A percentile compares a stretch with the other conserved stretches of the same genome.
Conservation (phyloP, 805 yeast species). For the Kodamaea neixiangensis region DNA sequence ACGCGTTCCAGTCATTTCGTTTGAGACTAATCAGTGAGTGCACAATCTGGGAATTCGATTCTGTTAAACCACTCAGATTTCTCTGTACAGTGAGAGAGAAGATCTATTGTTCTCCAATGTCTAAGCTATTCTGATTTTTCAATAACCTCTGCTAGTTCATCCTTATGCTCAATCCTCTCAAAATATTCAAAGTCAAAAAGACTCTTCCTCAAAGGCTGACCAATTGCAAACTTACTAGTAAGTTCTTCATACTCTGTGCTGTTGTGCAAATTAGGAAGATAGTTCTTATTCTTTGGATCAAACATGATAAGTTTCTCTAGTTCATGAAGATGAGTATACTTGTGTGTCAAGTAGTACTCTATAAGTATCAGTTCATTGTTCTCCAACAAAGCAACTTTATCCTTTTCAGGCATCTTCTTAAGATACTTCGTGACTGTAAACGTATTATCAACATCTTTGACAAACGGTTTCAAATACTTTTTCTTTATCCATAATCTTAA, state of each 20-base stretch:
- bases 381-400: slow-evolving; percentile 11
- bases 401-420: slow-evolving; percentile 10
- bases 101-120: too few relatives aligned
- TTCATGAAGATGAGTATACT: slow-evolving; percentile 13
- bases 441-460: neutral
- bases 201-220: slow-evolving; percentile 8
- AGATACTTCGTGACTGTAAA: slow-evolving; percentile 4
- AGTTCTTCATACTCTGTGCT: slow-evolving; percentile 10
- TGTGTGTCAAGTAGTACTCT: slow-evolving; percentile 13
- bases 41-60: too few relatives aligned
- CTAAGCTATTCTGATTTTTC: too few relatives aligned
- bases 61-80: too few relatives aligned
- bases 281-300: slow-evolving; percentile 2
- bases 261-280: slow-evolving; percentile 6
- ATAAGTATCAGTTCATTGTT: slow-evolving; percentile 8
- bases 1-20: too few relatives aligned
- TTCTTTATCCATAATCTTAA: slow-evolving; percentile 14
- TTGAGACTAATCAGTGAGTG: too few relatives aligned
- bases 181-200: slow-evolving; percentile 11
- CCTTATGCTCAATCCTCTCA: neutral
- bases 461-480: slow-evolving; percentile 9
- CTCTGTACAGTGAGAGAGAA: too few relatives aligned
- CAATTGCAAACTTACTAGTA: slow-evolving; percentile 2
- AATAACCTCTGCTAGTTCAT: too few relatives aligned
- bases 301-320: slow-evolving; percentile 9